Evolutionary conservation across 2,329 filamentous ascomycete genomes (phyloP), one percentile per base, ranked within the genome.

Genomic region (Trichoderma citrinoviride): DNA sequence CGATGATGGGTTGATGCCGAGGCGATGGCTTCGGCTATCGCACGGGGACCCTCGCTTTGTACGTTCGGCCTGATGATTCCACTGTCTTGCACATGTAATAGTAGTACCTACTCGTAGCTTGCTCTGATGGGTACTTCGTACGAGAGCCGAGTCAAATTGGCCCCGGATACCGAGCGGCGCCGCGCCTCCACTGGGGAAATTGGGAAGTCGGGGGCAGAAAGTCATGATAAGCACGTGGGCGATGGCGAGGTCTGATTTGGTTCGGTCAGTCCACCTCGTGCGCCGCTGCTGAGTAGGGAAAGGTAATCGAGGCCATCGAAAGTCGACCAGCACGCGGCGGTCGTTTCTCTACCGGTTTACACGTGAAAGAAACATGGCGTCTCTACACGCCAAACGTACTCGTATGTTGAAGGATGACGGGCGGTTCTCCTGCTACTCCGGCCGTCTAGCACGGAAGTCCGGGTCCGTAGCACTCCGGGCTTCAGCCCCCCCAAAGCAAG

Each of bases 1-100:
- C 44, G 49, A 41, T 61, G 23, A 21, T 46, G 41, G 19, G 41
- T 27, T 57, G 15, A 21, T 33, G 63, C 63, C 63, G 56, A 61
- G 56, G 55, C 56, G 46, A 29, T n/a, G 41, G 33, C 41, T n/a
- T 55, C 55, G 63, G 63, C 63, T 61, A 65, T 65, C 50, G 47
- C 58, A 46, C 37, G 33, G 50, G 44, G 41, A 12, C n/a, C n/a
- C 7, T 37, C 33, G 33, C 33, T 37, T 37, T 14, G 33, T 37
- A 37, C 33, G 10, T 37, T 12, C 33, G 33, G 33, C 3, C 33
- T 12, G 33, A 37, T 37, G 33, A 10, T 37, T 37, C 10, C 10
- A 5, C 33, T 37, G 3, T 3, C 14, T 37, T 10, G 10, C 33
- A 10, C 33, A 37, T 37, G 33, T 37, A 14, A n/a, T n/a, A n/a